Evolutionary conservation across 768 basidiomycete species (phyloP), one percentile per base, ranked within the genome.

Genomic region (Daedaleopsis sinensis): DNA sequence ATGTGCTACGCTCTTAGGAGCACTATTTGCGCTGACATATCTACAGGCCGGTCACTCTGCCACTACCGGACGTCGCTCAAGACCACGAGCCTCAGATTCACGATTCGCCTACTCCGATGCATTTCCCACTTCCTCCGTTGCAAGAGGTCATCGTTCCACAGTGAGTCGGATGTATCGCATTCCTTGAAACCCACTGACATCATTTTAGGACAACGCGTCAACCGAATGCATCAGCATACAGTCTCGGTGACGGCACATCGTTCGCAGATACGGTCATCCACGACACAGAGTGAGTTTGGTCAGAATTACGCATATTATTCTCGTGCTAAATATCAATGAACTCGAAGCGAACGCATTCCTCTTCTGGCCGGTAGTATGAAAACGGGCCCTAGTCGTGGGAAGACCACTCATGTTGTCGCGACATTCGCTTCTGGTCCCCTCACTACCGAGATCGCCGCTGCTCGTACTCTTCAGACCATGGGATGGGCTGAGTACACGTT

Each of bases 401-500:
- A 53, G 53, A 52, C 56, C 71, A 65, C 58, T 10, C 53, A 51
- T 15, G 24, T 58, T 3, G n/a, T 65, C 23, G 52, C 63, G 23
- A 39, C 73, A 23, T 54, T 59, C 58, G 62, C 67, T 1, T 57
- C 71, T 12, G 55, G 57, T 7, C 63, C 65, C 4, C 61, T 65
- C 38, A 52, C 67, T 0, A 19, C 63, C 36, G 69, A 69, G 62
- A 64, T 68, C 7, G 53, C 67, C 3, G 58, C 62, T 53, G 64
- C 69, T 52, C 72, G 69, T 48, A 51, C 68, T 36, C 63, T 73
- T 59, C 59, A 79, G 64, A 78, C 82, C 13, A 81, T 87, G 19
- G 92, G 92, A 4, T 93, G 91, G 91, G 78, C 83, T 51, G 89
- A 88, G 68, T 85, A 90, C 69, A 78, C 82, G 21, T 83, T 94